Evolutionary conservation across 352 stramenopile species (phyloP).

Genomic region (Peronospora belbahrii): DNA sequence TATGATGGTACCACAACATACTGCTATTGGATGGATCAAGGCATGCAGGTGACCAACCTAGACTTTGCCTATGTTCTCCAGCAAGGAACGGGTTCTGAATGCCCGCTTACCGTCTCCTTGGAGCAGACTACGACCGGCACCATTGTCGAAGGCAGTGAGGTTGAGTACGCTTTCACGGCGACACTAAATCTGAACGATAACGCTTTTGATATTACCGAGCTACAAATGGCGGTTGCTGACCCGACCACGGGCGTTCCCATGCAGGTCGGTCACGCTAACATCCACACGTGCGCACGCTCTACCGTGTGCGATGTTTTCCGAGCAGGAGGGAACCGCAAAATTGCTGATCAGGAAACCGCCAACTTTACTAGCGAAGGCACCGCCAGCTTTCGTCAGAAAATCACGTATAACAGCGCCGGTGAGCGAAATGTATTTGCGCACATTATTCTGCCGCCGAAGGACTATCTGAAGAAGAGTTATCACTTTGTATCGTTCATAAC

Average conservation of each 20-base stretch:
- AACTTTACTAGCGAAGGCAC: slow-evolving; percentile 63
- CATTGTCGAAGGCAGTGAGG: slow-evolving; percentile 24
- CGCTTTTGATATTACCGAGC: slow-evolving; percentile 50
- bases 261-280: slow-evolving; percentile 68
- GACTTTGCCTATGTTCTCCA: slow-evolving; percentile 62
- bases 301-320: slow-evolving; percentile 72
- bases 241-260: slow-evolving; percentile 44
- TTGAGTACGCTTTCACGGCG: slow-evolving; percentile 69
- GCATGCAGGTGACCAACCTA: slow-evolving; percentile 57
- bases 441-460: slow-evolving; percentile 52
- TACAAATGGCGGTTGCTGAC: slow-evolving; percentile 50
- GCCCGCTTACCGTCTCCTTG: slow-evolving; percentile 52
- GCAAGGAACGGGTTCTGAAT: slow-evolving; percentile 35
- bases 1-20: slow-evolving; percentile 74
- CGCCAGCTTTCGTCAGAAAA: slow-evolving; percentile 50
- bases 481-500: slow-evolving; percentile 77
- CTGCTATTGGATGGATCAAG: slow-evolving; percentile 75
- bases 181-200: slow-evolving; percentile 67
- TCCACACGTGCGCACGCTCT: slow-evolving; percentile 61
- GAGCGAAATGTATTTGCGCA: slow-evolving; percentile 76
- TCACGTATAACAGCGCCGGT: slow-evolving; percentile 36
- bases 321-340: slow-evolving; percentile 53
- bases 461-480: slow-evolving; percentile 54
- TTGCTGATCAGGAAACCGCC: slow-evolving; percentile 60
- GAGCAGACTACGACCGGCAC: slow-evolving; percentile 34